Conservation (phyloP, 2,329 filamentous ascomycete species). For the Aphanocladium album region DNA sequence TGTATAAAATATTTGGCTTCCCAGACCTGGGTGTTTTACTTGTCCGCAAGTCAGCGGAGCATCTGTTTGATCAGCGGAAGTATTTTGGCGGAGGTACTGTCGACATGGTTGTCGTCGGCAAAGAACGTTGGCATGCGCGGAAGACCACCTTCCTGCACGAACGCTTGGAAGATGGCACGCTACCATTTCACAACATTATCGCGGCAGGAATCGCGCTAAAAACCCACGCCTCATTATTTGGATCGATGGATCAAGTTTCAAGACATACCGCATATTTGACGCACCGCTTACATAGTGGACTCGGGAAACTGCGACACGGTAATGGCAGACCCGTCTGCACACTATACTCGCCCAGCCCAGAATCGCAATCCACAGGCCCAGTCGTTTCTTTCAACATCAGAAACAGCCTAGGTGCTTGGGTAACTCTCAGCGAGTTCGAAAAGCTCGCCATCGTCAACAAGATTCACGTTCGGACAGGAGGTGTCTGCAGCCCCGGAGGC, state of each 20-base stretch:
- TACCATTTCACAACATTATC: conserved; percentile 86
- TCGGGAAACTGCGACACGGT: conserved; percentile 59
- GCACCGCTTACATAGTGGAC: conserved; percentile 36
- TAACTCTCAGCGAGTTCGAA: conserved; percentile 80
- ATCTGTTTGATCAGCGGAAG: conserved; percentile 58
- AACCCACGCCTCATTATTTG: conserved; percentile 64
- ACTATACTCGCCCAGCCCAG: conserved; percentile 49
- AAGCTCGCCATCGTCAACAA: conserved; percentile 73
- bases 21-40: conserved; percentile 85
- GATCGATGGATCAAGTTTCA: conserved; percentile 63
- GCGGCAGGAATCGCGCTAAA: conserved; percentile 72
- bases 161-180: conserved; percentile 81
- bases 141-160: conserved; percentile 72
- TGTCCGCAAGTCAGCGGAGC: conserved; percentile 65
- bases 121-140: conserved; percentile 75
- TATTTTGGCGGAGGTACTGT: conserved; percentile 97
- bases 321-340: conserved; percentile 63
- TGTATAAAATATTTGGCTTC: conserved; percentile 98
- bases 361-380: conserved; percentile 53
- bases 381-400: conserved; percentile 79
- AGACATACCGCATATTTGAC: conserved; percentile 66
- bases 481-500: conserved; percentile 87
- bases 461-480: conserved; percentile 82
- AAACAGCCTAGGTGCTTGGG: conserved; percentile 64
- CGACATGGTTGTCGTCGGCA: conserved; percentile 76